Evolutionary conservation across 495 filamentous ascomycete species (phyloP).

Genomic region (Daldinia decipiens): DNA sequence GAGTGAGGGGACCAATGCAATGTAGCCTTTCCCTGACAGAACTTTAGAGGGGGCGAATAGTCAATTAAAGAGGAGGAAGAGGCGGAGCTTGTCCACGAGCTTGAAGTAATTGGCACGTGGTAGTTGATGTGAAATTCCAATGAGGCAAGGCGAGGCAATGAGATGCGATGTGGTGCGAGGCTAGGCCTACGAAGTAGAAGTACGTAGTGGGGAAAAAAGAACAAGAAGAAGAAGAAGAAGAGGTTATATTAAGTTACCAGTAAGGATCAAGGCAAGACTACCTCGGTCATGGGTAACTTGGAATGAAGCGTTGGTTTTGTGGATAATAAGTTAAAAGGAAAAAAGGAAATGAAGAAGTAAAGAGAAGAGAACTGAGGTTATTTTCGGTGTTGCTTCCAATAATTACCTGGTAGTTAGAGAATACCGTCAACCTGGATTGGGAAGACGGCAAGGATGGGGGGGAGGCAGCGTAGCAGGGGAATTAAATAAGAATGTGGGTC

Average conservation of each 20-base stretch:
- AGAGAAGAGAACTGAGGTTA: background rate
- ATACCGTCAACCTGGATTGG: conserved; percentile 20
- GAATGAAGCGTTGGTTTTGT: background rate
- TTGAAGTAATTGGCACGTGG: conserved; percentile 29
- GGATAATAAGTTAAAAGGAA: background rate
- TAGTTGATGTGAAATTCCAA: conserved; percentile 18
- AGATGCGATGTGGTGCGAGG: conserved; percentile 1
- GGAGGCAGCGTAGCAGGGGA: background rate
- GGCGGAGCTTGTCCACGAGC: conserved; percentile 22
- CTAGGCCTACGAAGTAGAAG: background rate
- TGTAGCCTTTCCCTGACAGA: background rate
- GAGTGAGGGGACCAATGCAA: background rate
- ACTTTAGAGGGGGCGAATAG: conserved; percentile 5
- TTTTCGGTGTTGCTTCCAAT: conserved; percentile 11
- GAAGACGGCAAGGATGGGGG: background rate
- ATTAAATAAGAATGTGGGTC: conserved; percentile 34
- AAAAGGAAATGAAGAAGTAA: background rate
- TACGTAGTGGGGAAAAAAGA: background rate
- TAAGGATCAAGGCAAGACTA: background rate
- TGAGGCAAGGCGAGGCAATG: background rate
- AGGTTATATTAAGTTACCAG: background rate
- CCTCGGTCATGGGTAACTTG: conserved; percentile 2
- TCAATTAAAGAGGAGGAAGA: background rate
- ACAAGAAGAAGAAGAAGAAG: background rate
- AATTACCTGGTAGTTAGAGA: background rate